Conservation (phyloP, 495 filamentous ascomycete species). For the Aspergillus diversus region DNA sequence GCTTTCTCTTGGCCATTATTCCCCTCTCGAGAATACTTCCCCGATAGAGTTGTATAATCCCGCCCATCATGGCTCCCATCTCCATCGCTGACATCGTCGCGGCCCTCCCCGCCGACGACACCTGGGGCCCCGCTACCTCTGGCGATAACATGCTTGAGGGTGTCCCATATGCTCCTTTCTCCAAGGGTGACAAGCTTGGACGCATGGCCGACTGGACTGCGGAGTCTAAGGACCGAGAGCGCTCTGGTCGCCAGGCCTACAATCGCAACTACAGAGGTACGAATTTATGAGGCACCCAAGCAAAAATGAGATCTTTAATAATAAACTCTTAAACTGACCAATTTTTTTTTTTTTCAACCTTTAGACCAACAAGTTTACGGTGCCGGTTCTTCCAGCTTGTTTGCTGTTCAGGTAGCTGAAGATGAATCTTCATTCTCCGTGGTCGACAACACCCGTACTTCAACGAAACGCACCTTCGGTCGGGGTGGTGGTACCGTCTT, state of each 20-base stretch:
- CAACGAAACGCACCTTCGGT: constrained; percentile 82
- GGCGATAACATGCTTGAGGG: constrained; percentile 86
- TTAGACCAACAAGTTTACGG: constrained; percentile 96
- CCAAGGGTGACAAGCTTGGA: constrained; percentile 96
- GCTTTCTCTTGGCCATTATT: constrained; percentile 14
- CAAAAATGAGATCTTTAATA: neutral
- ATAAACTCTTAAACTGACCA: neutral
- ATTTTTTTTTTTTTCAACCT: constrained; percentile 14
- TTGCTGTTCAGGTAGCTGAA: constrained; percentile 87
- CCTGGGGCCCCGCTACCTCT: constrained; percentile 84
- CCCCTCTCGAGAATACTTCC: neutral
- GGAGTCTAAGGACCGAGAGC: constrained; percentile 86
- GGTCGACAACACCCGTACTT: constrained; percentile 88
- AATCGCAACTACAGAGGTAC: constrained; percentile 90
- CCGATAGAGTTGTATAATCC: constrained; percentile 5
- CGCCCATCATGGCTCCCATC: constrained; percentile 54
- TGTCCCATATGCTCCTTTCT: constrained; percentile 96
- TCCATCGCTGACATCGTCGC: constrained; percentile 64
- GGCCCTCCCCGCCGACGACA: constrained; percentile 64
- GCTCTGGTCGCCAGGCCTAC: constrained; percentile 82
- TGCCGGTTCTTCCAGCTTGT: constrained; percentile 81
- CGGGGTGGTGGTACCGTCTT: constrained; percentile 85
- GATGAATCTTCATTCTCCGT: constrained; percentile 98
- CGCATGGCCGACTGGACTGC: constrained; percentile 99
- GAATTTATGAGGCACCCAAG: constrained; percentile 18